phyloP scores from a whole-genome alignment of 2,329 filamentous ascomycete genomes.

The Keithomyces neogunnii region DNA sequence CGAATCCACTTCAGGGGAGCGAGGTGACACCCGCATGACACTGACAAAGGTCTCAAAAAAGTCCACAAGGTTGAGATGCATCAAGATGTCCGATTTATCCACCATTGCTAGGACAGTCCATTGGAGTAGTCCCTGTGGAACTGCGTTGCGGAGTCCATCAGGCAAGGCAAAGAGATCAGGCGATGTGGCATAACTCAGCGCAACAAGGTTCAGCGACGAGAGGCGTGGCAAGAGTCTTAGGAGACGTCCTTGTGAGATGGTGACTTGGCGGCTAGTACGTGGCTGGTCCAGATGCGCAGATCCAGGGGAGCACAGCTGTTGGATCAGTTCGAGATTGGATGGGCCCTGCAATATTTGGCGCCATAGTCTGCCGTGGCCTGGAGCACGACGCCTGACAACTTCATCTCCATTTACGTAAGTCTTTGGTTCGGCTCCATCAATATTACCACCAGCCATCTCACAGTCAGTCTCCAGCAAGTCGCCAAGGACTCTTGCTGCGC shows the following conservation, averaged over 20 bases:
- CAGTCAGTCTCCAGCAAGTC: slow-evolving; percentile 50
- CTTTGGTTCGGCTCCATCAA: not conserved
- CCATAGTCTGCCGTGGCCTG: slow-evolving; percentile 48
- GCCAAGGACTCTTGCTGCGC: slow-evolving; percentile 39
- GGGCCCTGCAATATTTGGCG: slow-evolving; percentile 38
- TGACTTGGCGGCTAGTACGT: slow-evolving; percentile 29
- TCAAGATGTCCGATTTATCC: slow-evolving; percentile 37
- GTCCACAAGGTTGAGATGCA: slow-evolving; percentile 42
- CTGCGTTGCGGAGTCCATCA: slow-evolving; percentile 10
- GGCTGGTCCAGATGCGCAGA: slow-evolving; percentile 11
- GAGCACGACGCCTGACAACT: slow-evolving; percentile 27
- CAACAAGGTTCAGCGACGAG: slow-evolving; percentile 35
- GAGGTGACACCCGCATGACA: slow-evolving; percentile 34
- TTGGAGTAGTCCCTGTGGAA: slow-evolving; percentile 35
- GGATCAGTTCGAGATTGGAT: slow-evolving; percentile 36
- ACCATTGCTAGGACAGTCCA: slow-evolving; percentile 46
- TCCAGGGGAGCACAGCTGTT: slow-evolving; percentile 24
- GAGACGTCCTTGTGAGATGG: slow-evolving; percentile 44
- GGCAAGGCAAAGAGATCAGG: slow-evolving; percentile 23
- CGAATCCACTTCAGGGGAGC: slow-evolving; percentile 24
- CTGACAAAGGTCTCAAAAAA: slow-evolving; percentile 44
- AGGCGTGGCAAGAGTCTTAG: slow-evolving; percentile 43
- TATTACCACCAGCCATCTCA: slow-evolving; percentile 20
- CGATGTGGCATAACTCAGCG: slow-evolving; percentile 28
- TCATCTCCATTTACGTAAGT: slow-evolving; percentile 22